Conservation (phyloP, 2,329 filamentous ascomycete species). For the Botrytis pseudocinerea region DNA sequence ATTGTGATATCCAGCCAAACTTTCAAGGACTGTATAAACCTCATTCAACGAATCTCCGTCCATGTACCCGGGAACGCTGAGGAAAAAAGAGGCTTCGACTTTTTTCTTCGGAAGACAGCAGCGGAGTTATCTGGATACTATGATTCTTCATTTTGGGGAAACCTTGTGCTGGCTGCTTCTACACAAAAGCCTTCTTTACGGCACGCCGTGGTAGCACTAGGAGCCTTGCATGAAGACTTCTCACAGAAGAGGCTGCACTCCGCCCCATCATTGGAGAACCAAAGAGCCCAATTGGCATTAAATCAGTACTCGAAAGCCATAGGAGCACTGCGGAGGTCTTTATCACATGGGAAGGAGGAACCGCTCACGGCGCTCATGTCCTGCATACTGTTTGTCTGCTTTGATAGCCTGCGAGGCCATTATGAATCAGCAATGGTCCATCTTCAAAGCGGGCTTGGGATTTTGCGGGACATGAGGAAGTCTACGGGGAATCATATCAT, state of each 20-base stretch:
- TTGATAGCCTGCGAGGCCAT: neutral
- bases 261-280: neutral
- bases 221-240: neutral
- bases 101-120: neutral
- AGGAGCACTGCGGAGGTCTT: neutral
- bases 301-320: neutral
- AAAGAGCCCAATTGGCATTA: neutral
- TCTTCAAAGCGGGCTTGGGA: neutral
- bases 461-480: neutral
- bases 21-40: neutral
- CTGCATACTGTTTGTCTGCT: neutral
- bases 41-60: neutral
- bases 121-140: neutral
- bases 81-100: neutral
- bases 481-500: neutral
- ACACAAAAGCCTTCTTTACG: neutral
- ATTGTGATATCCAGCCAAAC: neutral
- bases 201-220: neutral
- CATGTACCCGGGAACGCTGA: neutral
- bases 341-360: neutral
- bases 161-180: neutral
- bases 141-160: neutral
- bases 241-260: neutral
- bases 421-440: conserved; percentile 1
- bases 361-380: neutral